These are phyloP conservation scores for Phalaenopsis hybrid DNA, from an alignment of 116 monocot genomes.

Conservation along the genomic window DNA sequence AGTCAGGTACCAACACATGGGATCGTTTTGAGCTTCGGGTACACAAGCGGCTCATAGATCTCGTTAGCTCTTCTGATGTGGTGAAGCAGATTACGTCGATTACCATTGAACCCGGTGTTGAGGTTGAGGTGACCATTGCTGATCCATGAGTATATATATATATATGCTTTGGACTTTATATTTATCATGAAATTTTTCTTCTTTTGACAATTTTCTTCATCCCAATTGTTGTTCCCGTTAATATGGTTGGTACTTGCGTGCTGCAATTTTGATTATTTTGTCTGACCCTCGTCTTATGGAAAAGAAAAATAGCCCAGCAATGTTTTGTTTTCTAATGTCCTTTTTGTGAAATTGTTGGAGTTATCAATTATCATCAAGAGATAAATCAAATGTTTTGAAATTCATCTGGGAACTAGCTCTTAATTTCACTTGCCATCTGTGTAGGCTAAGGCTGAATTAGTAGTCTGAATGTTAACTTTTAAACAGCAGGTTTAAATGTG, in stretches of 20 bases:
- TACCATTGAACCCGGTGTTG: slow-evolving; percentile 74
- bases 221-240: background rate
- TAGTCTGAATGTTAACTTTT: no score
- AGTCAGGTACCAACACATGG: slow-evolving; percentile 40
- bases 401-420: no score
- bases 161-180: background rate
- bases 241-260: background rate
- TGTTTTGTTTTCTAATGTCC: no score
- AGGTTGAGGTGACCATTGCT: slow-evolving; percentile 73
- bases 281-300: background rate
- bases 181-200: background rate
- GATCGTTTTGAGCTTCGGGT: slow-evolving; percentile 42
- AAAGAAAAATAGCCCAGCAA: no score
- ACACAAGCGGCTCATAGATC: slow-evolving; percentile 43
- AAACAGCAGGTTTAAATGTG: no score
- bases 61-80: slow-evolving; percentile 55
- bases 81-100: slow-evolving; percentile 79
- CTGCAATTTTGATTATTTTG: background rate
- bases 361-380: no score
- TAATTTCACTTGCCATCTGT: no score
- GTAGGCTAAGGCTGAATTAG: no score
- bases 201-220: background rate
- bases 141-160: slow-evolving; percentile 18
- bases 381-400: no score
- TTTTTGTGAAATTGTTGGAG: no score